Evolutionary conservation across 192 early-diverging fungal genomes (phyloP).

Genomic region (Backusella parvicylindrica): DNA sequence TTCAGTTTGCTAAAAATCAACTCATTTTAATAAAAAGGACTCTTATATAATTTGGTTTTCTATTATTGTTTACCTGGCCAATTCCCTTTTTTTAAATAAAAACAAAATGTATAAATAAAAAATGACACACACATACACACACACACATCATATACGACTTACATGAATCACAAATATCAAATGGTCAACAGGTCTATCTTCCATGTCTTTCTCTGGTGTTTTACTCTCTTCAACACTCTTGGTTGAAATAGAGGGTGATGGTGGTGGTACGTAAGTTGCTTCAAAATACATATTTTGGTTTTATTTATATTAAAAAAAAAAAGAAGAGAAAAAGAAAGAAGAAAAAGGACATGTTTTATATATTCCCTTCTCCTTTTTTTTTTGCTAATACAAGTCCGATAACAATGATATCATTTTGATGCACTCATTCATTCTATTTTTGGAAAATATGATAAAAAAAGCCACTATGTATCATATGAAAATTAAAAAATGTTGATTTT

Average conservation of each 20-base stretch:
- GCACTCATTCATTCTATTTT: neutral
- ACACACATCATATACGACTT: no score
- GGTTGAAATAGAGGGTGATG: slow-evolving; percentile 11
- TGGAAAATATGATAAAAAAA: neutral
- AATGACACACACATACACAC: no score
- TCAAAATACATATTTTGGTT: slow-evolving; percentile 26
- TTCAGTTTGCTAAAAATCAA: slow-evolving; percentile 34
- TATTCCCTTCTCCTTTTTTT: neutral
- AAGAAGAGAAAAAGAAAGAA: neutral
- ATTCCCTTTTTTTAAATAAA: slow-evolving; percentile 23
- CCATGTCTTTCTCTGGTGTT: neutral
- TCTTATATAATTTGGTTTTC: neutral
- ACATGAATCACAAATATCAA: slow-evolving; percentile 39
- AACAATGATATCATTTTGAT: neutral
- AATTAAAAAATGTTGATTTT: neutral
- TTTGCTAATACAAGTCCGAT: neutral
- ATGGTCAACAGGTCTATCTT: slow-evolving; percentile 27
- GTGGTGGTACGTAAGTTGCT: slow-evolving; percentile 30
- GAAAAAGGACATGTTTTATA: neutral
- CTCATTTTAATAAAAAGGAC: neutral
- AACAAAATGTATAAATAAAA: neutral
- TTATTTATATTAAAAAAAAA: neutral
- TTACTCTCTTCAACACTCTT: neutral
- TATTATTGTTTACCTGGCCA: slow-evolving; percentile 25
- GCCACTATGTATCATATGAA: neutral